A percentile compares a stretch with the other conserved stretches of the same genome.
phyloP scores from a whole-genome alignment of 371 early-diverging fungal genomes.

The Basidiobolus meristosporus region DNA sequence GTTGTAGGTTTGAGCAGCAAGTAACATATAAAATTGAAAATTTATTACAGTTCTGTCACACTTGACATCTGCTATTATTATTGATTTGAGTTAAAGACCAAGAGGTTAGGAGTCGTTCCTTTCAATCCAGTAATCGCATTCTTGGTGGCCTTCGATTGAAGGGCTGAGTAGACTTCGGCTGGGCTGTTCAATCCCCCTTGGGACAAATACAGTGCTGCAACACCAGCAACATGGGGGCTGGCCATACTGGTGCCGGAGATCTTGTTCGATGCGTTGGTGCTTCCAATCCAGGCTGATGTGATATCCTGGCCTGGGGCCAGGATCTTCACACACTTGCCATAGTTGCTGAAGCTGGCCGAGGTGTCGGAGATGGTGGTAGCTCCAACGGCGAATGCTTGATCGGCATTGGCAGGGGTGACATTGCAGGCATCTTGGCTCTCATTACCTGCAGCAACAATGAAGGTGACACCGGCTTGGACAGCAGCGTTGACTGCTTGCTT shows the following conservation, averaged over 20 bases:
- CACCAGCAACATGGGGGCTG: conserved; percentile 59
- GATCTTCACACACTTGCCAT: too few species aligned
- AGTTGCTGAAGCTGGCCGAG: too few species aligned
- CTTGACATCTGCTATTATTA: too few species aligned
- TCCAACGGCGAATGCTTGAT: too few species aligned
- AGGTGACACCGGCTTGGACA: conserved; percentile 6
- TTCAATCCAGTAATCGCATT: background rate
- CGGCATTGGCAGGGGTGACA: conserved; percentile 24
- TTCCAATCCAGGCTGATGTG: conserved; percentile 14
- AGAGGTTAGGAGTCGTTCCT: conserved; percentile 1
- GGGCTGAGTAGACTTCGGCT: background rate
- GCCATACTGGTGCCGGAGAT: conserved; percentile 68
- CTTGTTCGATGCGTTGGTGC: conserved; percentile 11
- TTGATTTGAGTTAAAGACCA: conserved; percentile 5
- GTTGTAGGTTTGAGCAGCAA: too few species aligned
- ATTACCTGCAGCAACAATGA: conserved; percentile 39
- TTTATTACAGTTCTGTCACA: too few species aligned
- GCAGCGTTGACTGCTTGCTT: too few species aligned
- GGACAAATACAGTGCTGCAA: conserved; percentile 25
- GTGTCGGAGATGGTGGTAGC: too few species aligned
- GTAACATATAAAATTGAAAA: too few species aligned
- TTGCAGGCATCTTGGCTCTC: conserved; percentile 20
- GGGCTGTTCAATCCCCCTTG: background rate
- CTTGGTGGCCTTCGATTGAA: background rate
- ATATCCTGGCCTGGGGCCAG: conserved; percentile 25